Evolutionary conservation across 805 yeast genomes (phyloP), one percentile per base, ranked within the genome.

Genomic region (Candida maris): DNA sequence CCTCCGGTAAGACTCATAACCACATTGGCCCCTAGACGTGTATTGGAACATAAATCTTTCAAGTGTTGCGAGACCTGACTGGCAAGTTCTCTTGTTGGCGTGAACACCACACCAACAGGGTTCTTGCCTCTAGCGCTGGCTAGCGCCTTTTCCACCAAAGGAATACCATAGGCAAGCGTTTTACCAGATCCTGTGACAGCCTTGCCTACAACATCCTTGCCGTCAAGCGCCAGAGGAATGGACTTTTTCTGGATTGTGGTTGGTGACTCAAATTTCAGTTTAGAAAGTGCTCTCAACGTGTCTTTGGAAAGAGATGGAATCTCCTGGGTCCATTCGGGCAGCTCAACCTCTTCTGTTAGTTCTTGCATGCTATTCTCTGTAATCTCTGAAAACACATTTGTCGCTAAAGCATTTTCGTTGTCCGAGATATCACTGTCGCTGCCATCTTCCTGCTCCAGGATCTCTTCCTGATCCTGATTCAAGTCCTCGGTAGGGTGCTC

Each of bases 111-210:
- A 4, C 88, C 97, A 4, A 78, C 65, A 3, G 95, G 89, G 16
- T 70, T 52, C 13, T 51, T 56, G 5, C 33, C 28, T 6, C 30
- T 32, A 21, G 51, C 34, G 7, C 59, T 57, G 12, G 48, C 38
- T 14, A 78, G 49, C 40, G 75, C 73, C 41, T 70, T 75, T 54
- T 91, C 96, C 42, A 93, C 59, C 19, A 94, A 81, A 7, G 98
- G 97, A 19, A 93, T 76, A 30, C 96, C 96, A 59, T 86, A 93
- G 0, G 98, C 99, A 39, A 89, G 67, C 0, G 98, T 93, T 57
- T 93, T 93, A 70, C 98, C 98, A 1, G 96, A 85, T 58, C 98
- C 98, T 1, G 98, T 93, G 8, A 93, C 82, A 12, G 98, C 98
- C 56, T 91, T 93, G 37, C 98, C 98, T 46, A 93, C 79, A 4